These are phyloP conservation scores for Acacia concinna DNA, from an alignment of 331 rosid species.

Conservation along the genomic window DNA sequence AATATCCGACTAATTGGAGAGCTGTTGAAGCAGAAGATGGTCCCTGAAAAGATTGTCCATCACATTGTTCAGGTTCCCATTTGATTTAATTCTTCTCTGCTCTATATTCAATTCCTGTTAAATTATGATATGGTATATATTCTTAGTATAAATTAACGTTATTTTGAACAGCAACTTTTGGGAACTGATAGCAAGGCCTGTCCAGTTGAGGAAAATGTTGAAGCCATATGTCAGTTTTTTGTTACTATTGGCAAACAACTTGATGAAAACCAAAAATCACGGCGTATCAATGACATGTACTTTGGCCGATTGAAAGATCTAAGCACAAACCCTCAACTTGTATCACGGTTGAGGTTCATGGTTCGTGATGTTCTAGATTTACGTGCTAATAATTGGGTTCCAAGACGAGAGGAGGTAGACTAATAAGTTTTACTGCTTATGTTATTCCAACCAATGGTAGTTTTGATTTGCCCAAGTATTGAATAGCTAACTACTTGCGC, in stretches of 20 bases:
- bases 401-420: slow-evolving; percentile 96
- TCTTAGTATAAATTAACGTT: slow-evolving; percentile 15
- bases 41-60: slow-evolving; percentile 92
- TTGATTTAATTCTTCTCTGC: slow-evolving; percentile 28
- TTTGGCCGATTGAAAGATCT: slow-evolving; percentile 75
- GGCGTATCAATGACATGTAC: slow-evolving; percentile 78
- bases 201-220: slow-evolving; percentile 98
- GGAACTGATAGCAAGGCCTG: slow-evolving; percentile 72
- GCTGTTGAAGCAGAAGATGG: slow-evolving; percentile 98
- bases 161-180: slow-evolving; percentile 72
- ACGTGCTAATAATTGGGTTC: slow-evolving; percentile 88
- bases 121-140: slow-evolving; percentile 4
- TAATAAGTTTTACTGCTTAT: not conserved
- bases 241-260: slow-evolving; percentile 96
- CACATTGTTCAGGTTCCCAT: slow-evolving; percentile 84
- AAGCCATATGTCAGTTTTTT: slow-evolving; percentile 94
- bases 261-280: slow-evolving; percentile 74
- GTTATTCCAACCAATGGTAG: slow-evolving; percentile 9
- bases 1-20: slow-evolving; percentile 95
- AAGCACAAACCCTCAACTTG: slow-evolving; percentile 70
- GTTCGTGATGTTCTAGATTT: slow-evolving; percentile 80
- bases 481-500: not conserved
- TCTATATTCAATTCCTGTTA: slow-evolving; percentile 20
- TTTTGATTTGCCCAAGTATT: slow-evolving; percentile 3
- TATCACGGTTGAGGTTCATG: slow-evolving; percentile 85